phyloP scores from a whole-genome alignment of 768 basidiomycete species.

The Xerocomus spinulosus region DNA sequence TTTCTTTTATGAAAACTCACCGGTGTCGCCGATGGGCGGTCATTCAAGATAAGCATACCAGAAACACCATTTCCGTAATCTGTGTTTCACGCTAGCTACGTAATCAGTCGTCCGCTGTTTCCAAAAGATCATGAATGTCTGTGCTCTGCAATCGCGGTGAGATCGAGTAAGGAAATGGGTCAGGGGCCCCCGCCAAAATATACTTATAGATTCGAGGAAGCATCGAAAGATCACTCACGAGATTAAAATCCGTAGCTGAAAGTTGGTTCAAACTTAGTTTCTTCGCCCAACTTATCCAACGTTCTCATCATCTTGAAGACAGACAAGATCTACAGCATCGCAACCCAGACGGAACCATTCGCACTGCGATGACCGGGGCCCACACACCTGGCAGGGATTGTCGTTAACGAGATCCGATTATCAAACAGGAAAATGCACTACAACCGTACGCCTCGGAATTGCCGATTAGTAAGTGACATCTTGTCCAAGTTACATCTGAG shows the following conservation, averaged over 20 bases:
- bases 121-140: background rate
- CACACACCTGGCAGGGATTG: background rate
- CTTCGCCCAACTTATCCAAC: background rate
- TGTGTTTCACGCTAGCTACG: background rate
- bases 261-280: background rate
- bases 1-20: no score
- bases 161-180: background rate
- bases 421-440: no score
- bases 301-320: background rate
- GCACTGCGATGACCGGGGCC: background rate
- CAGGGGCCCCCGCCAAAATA: background rate
- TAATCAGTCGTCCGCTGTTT: background rate
- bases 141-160: background rate
- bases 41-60: background rate
- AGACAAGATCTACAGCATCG: background rate
- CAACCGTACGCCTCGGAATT: no score
- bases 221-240: background rate
- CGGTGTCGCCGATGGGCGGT: background rate
- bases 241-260: background rate
- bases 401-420: background rate
- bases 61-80: background rate
- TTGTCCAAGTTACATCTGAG: no score
- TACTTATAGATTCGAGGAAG: background rate
- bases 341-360: background rate
- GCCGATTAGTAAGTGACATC: no score